These are phyloP conservation scores for Blastobotrys muscicola DNA, from an alignment of 805 yeast species.

Conservation along the genomic window DNA sequence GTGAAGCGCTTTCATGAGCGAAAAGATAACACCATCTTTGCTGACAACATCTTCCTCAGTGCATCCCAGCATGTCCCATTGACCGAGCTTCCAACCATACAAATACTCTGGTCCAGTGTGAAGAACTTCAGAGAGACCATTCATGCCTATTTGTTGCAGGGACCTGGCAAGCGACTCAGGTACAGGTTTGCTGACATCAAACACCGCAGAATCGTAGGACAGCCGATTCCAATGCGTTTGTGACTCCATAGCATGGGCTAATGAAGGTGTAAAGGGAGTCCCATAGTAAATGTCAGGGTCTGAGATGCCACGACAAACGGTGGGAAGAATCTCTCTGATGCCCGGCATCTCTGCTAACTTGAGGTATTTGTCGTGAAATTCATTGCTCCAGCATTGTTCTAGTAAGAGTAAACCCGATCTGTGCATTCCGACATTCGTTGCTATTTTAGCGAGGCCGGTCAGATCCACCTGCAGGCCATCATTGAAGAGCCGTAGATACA, in stretches of 20 bases:
- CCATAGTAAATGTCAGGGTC: conserved; percentile 61
- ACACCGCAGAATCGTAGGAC: conserved; percentile 45
- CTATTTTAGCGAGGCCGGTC: conserved; percentile 13
- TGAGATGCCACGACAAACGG: conserved; percentile 43
- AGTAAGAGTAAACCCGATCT: conserved; percentile 26
- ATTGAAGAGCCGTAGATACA: conserved; percentile 8
- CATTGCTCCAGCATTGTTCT: conserved; percentile 24
- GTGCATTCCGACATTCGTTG: conserved; percentile 18
- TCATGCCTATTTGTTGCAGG: conserved; percentile 42
- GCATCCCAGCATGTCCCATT: conserved; percentile 61
- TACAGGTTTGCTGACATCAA: conserved; percentile 36
- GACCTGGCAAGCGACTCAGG: conserved; percentile 27
- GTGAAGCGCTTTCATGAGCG: conserved; percentile 38
- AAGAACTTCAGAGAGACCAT: conserved; percentile 46
- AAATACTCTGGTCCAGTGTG: conserved; percentile 32
- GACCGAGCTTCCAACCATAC: conserved; percentile 67
- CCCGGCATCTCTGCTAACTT: conserved; percentile 2
- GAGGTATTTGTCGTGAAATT: conserved; percentile 5
- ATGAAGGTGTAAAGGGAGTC: conserved; percentile 46
- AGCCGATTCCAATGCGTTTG: conserved; percentile 34
- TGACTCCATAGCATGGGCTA: conserved; percentile 39
- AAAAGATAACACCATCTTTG: conserved; percentile 43
- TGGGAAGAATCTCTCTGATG: conserved; percentile 1
- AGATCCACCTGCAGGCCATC: conserved; percentile 12
- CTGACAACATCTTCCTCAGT: conserved; percentile 21